Percentiles rank a stretch among this genome's conserved stretches.
Evolutionary conservation across 2,329 filamentous ascomycete species (phyloP).

Genomic region (Alternaria atra): DNA sequence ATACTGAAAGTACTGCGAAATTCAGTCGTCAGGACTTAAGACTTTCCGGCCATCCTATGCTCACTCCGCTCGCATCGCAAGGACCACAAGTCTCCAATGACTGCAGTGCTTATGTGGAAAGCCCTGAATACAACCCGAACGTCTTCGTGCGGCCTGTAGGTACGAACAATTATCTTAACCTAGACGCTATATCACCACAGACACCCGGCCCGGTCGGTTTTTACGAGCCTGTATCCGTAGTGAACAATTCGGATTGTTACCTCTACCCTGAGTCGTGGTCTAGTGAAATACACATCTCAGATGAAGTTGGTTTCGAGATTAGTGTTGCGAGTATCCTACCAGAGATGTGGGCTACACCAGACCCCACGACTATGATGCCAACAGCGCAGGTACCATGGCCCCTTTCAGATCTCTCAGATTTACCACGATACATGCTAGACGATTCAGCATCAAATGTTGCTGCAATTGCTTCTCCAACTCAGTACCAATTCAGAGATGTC

Average conservation of each 20-base stretch:
- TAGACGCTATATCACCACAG: slow-evolving; percentile 38
- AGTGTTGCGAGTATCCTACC: slow-evolving; percentile 31
- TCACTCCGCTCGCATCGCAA: slow-evolving; percentile 41
- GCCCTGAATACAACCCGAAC: slow-evolving; percentile 33
- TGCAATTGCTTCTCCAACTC: slow-evolving; percentile 34
- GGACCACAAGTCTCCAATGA: slow-evolving; percentile 34
- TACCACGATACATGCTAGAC: slow-evolving; percentile 24
- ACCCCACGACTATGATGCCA: slow-evolving; percentile 23
- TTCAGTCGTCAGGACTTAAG: slow-evolving; percentile 33
- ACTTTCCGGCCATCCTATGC: slow-evolving; percentile 36
- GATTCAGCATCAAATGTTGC: slow-evolving; percentile 25
- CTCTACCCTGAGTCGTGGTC: slow-evolving; percentile 36
- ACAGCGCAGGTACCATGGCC: slow-evolving; percentile 36
- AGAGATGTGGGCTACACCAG: slow-evolving; percentile 34
- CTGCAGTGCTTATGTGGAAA: slow-evolving; percentile 35
- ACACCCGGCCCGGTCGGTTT: slow-evolving; percentile 42
- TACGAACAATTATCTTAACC: slow-evolving; percentile 28
- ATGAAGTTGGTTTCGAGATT: slow-evolving; percentile 35
- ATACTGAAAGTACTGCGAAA: slow-evolving; percentile 40
- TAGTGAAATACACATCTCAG: slow-evolving; percentile 29
- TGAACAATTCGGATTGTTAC: slow-evolving; percentile 32
- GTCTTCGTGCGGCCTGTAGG: slow-evolving; percentile 28
- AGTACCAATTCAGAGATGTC: slow-evolving; percentile 24
- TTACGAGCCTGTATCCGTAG: slow-evolving; percentile 32
- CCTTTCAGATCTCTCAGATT: slow-evolving; percentile 23